Evolutionary conservation across 768 basidiomycete species (phyloP), one percentile per base, ranked within the genome.

Genomic region (Filobasidium wieringae): DNA sequence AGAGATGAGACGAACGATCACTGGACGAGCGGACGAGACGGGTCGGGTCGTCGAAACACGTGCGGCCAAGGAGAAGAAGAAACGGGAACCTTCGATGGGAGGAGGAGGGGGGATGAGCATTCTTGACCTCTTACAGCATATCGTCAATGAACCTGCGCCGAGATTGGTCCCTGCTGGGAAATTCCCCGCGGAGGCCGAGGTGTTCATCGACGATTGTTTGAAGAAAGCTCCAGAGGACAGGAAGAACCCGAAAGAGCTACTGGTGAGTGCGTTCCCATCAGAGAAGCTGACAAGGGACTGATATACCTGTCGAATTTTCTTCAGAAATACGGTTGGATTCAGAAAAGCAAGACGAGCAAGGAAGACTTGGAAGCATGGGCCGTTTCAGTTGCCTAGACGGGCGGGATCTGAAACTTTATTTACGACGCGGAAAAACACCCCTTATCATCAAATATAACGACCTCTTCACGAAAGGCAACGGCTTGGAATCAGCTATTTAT

Each of bases 21-120:
- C 50, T 24, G 27, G 27, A 19, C 22, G 26, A 26, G 36, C 12
- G 34, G 36, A 54, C 22, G 51, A 31, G 8, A 15, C 15, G 14
- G 14, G 43, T 19, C 22, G 43, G 43, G 24, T 47, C 22, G 19
- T 47, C 14, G 24, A 26, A 14, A 27, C 12, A 11, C 14, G 14
- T 19, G 29, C 22, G 5, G 32, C 26, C 47, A 51, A 27, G 31
- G 40, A 52, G 29, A 36, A 33, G 34, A 47, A 22, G 34, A 39
- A 24, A 55, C 51, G 2, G 33, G 33, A 30, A 34, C 32, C 31
- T 43, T 22, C 17, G 15, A 24, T 34, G 11, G 93, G 93, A 34
- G 88, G 89, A 1, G 87, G 86, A 30, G 91, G 89, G 86, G 95
- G 90, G 64, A 96, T 99, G 92, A 88, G 86, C 67, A 97, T 99